phyloP scores from a whole-genome alignment of 2,329 filamentous ascomycete genomes.

The Sclerotinia nivalis region DNA sequence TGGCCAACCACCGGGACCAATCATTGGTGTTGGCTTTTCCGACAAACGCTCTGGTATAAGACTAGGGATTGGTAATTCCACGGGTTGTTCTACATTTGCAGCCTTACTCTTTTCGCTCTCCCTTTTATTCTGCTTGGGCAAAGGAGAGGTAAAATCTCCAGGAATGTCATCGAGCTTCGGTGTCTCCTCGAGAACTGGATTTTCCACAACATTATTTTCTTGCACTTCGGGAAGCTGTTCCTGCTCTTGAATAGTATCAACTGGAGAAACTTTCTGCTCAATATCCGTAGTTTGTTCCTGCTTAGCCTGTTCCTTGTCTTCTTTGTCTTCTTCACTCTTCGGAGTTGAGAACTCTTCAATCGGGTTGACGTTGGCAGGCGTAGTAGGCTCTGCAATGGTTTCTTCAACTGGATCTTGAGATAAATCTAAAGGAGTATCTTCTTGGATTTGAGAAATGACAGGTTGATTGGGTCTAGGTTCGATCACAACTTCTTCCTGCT shows the following conservation, averaged over 20 bases:
- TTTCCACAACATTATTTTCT: not conserved
- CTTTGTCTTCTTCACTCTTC: constrained; percentile 32
- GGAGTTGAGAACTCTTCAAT: constrained; percentile 13
- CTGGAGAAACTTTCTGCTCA: not conserved
- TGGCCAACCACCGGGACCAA: constrained; percentile 27
- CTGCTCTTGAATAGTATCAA: not conserved
- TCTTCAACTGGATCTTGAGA: constrained; percentile 16
- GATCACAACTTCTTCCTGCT: constrained; percentile 5
- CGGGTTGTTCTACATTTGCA: not conserved
- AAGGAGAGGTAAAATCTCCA: not conserved
- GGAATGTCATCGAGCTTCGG: not conserved
- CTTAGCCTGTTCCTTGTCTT: constrained; percentile 30
- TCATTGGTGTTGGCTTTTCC: constrained; percentile 31
- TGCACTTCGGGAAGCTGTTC: not conserved
- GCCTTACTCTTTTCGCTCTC: not conserved
- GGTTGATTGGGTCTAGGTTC: constrained; percentile 9
- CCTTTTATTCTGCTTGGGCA: not conserved
- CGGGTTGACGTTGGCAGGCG: constrained; percentile 9
- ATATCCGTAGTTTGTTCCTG: constrained; percentile 23
- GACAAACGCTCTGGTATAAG: constrained; percentile 23
- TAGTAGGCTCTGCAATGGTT: constrained; percentile 1
- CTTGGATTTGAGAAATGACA: not conserved
- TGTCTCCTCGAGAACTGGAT: not conserved
- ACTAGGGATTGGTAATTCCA: constrained; percentile 20
- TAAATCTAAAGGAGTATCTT: not conserved